phyloP scores from a whole-genome alignment of 805 yeast genomes.

The Kluyveromyces siamensis region DNA sequence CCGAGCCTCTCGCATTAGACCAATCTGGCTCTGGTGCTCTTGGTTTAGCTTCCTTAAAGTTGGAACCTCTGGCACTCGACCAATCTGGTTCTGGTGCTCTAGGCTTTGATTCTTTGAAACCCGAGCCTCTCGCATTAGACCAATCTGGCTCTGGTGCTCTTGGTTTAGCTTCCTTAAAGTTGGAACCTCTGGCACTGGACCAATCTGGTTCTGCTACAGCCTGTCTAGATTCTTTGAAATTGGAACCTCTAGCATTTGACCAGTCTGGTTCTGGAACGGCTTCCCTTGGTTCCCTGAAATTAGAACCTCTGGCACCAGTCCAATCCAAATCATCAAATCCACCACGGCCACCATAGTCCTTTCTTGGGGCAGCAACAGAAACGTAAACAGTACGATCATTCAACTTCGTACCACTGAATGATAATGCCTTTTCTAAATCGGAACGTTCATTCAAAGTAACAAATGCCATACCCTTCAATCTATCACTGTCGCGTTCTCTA shows the following conservation, averaged over 20 bases:
- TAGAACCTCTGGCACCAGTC: slow-evolving; percentile 19
- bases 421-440: slow-evolving; percentile 65
- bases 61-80: slow-evolving; percentile 31
- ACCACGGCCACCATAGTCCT: slow-evolving; percentile 33
- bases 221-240: slow-evolving; percentile 19
- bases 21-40: slow-evolving; percentile 38
- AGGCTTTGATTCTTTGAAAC: slow-evolving; percentile 20
- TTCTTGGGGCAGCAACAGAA: slow-evolving; percentile 71
- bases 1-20: slow-evolving; percentile 31
- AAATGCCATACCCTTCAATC: slow-evolving; percentile 82
- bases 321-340: slow-evolving; percentile 24
- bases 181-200: slow-evolving; percentile 33
- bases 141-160: slow-evolving; percentile 51
- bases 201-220: slow-evolving; percentile 36
- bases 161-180: slow-evolving; percentile 18
- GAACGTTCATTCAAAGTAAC: slow-evolving; percentile 73
- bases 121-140: slow-evolving; percentile 37
- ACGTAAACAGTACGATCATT: slow-evolving; percentile 63
- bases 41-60: slow-evolving; percentile 19
- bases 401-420: slow-evolving; percentile 58
- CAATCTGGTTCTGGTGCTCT: slow-evolving; percentile 38
- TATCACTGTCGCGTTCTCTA: slow-evolving; percentile 53
- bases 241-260: slow-evolving; percentile 42
- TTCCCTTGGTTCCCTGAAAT: slow-evolving; percentile 27
- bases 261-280: slow-evolving; percentile 39